phyloP scores from a whole-genome alignment of 2,329 filamentous ascomycete species.

The Monosporascus sp. region DNA sequence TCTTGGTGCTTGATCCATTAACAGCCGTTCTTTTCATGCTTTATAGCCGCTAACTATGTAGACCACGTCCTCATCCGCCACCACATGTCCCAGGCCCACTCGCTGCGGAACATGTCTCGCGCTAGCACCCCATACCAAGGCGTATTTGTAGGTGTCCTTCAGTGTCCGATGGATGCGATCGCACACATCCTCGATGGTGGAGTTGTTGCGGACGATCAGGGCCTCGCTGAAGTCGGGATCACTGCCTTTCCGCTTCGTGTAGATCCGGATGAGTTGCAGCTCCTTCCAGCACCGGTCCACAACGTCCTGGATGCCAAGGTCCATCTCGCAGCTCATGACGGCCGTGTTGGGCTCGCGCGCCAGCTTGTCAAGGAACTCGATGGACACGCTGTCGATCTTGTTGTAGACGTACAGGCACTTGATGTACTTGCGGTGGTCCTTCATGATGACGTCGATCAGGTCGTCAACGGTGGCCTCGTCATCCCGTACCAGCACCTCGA shows the following conservation, averaged over 20 bases:
- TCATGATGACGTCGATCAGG: slow-evolving; percentile 99
- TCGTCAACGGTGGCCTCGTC: slow-evolving; percentile 96
- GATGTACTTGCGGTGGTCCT: slow-evolving; percentile 97
- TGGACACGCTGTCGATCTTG: slow-evolving; percentile 93
- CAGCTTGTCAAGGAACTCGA: slow-evolving; percentile 88
- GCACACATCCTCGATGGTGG: slow-evolving; percentile 93
- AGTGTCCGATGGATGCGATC: slow-evolving; percentile 89
- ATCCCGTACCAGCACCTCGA: slow-evolving; percentile 90
- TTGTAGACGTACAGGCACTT: slow-evolving; percentile 96
- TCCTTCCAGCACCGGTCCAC: slow-evolving; percentile 95
- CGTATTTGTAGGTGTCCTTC: slow-evolving; percentile 99
- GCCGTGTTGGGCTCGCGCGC: slow-evolving; percentile 90
- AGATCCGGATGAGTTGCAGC: slow-evolving; percentile 81
- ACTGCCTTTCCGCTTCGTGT: slow-evolving; percentile 91
- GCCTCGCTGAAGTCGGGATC: slow-evolving; percentile 90
- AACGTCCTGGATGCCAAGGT: slow-evolving; percentile 88
- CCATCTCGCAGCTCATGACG: slow-evolving; percentile 96
- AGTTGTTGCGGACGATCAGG: slow-evolving; percentile 82
- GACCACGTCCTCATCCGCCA: slow-evolving; percentile 65
- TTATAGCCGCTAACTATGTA: slow-evolving; percentile 62
- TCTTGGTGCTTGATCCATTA: no score
- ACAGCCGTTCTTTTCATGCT: slow-evolving; percentile 34
- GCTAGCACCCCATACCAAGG: slow-evolving; percentile 94
- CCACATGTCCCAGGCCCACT: slow-evolving; percentile 77
- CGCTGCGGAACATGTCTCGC: slow-evolving; percentile 91